These are phyloP conservation scores for Phytophthora idaei DNA, from an alignment of 352 stramenopile genomes.

Conservation along the genomic window DNA sequence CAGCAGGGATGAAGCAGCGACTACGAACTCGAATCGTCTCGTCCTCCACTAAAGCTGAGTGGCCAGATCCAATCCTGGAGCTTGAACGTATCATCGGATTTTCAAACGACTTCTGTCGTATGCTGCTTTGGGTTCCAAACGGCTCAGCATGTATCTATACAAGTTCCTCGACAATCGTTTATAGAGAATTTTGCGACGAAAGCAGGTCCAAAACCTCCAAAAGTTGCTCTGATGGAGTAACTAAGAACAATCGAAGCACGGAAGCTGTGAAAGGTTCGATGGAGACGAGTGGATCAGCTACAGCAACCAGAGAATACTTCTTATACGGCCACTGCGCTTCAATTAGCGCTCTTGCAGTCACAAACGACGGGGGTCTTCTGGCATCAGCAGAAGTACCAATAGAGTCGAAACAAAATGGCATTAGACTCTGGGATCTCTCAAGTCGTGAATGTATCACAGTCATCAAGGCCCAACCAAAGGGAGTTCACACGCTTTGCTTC, in stretches of 20 bases:
- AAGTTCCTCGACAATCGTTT: slow-evolving; percentile 67
- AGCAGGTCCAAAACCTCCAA: slow-evolving; percentile 2
- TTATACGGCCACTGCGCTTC: slow-evolving; percentile 44
- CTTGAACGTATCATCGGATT: slow-evolving; percentile 69
- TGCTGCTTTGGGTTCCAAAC: slow-evolving; percentile 58
- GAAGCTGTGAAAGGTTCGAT: slow-evolving; percentile 28
- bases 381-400: slow-evolving; percentile 51
- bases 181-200: slow-evolving; percentile 43
- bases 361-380: slow-evolving; percentile 45
- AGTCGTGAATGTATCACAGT: slow-evolving; percentile 50
- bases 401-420: slow-evolving; percentile 29
- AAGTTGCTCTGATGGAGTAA: not conserved
- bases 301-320: slow-evolving; percentile 38
- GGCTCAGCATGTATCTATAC: slow-evolving; percentile 61
- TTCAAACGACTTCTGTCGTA: slow-evolving; percentile 49
- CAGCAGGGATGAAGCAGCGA: slow-evolving; percentile 16
- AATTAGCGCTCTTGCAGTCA: slow-evolving; percentile 50
- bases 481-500: slow-evolving; percentile 58
- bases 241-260: slow-evolving; percentile 10
- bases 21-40: slow-evolving; percentile 22
- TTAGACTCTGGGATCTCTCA: slow-evolving; percentile 65
- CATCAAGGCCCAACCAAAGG: slow-evolving; percentile 53
- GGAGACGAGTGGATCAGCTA: slow-evolving; percentile 5
- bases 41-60: slow-evolving; percentile 48
- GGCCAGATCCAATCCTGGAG: slow-evolving; percentile 69